These are phyloP conservation scores for Nicotiana noctiflora DNA, from an alignment of 257 asterid genomes.

Conservation along the genomic window DNA sequence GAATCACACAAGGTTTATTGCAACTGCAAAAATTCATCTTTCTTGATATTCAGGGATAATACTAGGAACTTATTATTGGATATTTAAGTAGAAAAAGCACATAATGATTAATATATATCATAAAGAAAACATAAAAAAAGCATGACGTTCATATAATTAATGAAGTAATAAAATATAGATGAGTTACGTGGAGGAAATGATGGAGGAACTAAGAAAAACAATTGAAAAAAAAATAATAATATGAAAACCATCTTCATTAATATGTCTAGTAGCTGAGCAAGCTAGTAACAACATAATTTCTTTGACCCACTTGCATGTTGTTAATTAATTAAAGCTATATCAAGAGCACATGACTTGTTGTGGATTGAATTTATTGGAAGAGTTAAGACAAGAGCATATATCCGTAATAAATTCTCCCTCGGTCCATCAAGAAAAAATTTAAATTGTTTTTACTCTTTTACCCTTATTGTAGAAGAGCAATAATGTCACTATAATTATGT, in stretches of 20 bases:
- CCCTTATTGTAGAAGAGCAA: too few relatives aligned
- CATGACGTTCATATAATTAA: too few relatives aligned
- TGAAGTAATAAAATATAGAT: too few relatives aligned
- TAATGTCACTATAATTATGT: too few relatives aligned
- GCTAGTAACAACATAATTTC: background rate
- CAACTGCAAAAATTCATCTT: background rate
- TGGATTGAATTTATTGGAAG: background rate
- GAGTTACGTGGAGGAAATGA: too few relatives aligned
- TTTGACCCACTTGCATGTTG: background rate
- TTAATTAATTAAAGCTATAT: background rate
- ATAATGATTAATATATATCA: too few relatives aligned
- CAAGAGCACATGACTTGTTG: constrained; percentile 4
- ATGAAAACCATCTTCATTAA: background rate
- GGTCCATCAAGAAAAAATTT: too few relatives aligned
- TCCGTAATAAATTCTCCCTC: too few relatives aligned
- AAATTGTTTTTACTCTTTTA: too few relatives aligned
- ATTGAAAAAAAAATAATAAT: background rate
- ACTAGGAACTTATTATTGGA: background rate
- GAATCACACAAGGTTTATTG: background rate
- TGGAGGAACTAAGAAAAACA: background rate
- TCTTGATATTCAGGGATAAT: background rate
- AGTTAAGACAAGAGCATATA: background rate
- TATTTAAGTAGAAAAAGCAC: background rate
- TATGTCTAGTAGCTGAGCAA: background rate
- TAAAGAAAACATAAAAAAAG: too few relatives aligned